These are phyloP conservation scores for Serendipita indica DNA, from an alignment of 768 basidiomycete species.

Conservation along the genomic window DNA sequence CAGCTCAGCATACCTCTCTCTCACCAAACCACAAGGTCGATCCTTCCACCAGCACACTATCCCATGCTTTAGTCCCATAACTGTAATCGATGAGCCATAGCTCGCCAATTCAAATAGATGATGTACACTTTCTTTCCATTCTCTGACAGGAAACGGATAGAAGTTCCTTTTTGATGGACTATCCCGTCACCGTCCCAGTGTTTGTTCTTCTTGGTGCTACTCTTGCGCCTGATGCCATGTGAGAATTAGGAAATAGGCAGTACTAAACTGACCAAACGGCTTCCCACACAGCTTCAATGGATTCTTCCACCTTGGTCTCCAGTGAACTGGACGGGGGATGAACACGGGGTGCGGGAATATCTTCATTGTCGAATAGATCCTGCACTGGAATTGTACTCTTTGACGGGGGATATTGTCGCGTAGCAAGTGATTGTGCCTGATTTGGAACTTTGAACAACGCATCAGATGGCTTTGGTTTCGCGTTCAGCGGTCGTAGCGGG, in stretches of 20 bases:
- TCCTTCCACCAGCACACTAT: constrained; percentile 33
- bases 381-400: neutral
- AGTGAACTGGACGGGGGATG: neutral
- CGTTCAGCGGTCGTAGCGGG: too few relatives aligned
- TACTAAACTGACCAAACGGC: constrained; percentile 11
- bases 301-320: constrained; percentile 4
- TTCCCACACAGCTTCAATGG: constrained; percentile 4
- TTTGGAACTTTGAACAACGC: too few relatives aligned
- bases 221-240: constrained; percentile 17
- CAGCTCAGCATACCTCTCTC: neutral
- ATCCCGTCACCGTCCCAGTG: constrained; percentile 24
- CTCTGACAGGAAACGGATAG: constrained; percentile 15
- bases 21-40: constrained; percentile 34
- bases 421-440: too few relatives aligned
- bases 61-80: constrained; percentile 48
- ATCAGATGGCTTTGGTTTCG: too few relatives aligned
- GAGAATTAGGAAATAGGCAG: neutral
- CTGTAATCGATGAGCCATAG: constrained; percentile 23
- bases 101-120: neutral
- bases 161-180: constrained; percentile 14
- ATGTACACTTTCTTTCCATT: constrained; percentile 14
- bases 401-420: neutral
- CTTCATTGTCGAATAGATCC: constrained; percentile 6
- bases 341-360: neutral
- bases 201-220: constrained; percentile 20